A percentile compares a stretch with the other conserved stretches of the same genome.
phyloP scores from a whole-genome alignment of 148 eudicot species.

The Chenopodium berlandieri region DNA sequence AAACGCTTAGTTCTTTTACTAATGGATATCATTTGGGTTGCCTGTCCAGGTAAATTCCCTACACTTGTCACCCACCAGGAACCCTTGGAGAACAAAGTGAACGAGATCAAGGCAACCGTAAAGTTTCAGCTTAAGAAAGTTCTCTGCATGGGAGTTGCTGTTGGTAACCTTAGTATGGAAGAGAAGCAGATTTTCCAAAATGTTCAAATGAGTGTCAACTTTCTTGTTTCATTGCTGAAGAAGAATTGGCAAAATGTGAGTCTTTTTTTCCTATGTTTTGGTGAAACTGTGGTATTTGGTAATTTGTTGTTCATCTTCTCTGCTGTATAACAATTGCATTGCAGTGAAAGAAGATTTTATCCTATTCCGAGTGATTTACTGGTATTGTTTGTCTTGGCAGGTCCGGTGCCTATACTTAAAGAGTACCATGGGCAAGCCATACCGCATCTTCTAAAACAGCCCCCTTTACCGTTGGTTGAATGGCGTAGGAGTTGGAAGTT shows the following conservation, averaged over 20 bases:
- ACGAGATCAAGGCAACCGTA: conserved; percentile 62
- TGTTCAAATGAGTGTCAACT: conserved; percentile 75
- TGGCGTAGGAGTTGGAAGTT: conserved; percentile 13
- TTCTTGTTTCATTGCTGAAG: conserved; percentile 66
- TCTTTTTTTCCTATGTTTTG: no score
- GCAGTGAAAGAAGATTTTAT: no score
- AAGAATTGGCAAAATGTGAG: conserved; percentile 80
- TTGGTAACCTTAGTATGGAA: conserved; percentile 64
- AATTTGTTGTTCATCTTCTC: neutral
- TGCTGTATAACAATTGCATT: neutral
- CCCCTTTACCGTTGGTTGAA: neutral
- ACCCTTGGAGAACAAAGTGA: conserved; percentile 56
- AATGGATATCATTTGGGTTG: neutral
- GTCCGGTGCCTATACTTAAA: conserved; percentile 68
- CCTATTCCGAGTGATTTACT: neutral
- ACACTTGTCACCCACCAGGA: conserved; percentile 69
- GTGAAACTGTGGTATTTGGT: no score
- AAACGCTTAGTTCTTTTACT: neutral
- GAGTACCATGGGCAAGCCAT: conserved; percentile 75
- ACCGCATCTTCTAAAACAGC: conserved; percentile 43
- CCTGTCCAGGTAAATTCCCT: conserved; percentile 62
- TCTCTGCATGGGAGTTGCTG: conserved; percentile 81
- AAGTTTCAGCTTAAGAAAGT: conserved; percentile 75
- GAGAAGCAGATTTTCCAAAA: conserved; percentile 72
- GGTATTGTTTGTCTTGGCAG: conserved; percentile 23